Evolutionary conservation across 1,139 yeast genomes (phyloP).

Genomic region (Candida sp.): DNA sequence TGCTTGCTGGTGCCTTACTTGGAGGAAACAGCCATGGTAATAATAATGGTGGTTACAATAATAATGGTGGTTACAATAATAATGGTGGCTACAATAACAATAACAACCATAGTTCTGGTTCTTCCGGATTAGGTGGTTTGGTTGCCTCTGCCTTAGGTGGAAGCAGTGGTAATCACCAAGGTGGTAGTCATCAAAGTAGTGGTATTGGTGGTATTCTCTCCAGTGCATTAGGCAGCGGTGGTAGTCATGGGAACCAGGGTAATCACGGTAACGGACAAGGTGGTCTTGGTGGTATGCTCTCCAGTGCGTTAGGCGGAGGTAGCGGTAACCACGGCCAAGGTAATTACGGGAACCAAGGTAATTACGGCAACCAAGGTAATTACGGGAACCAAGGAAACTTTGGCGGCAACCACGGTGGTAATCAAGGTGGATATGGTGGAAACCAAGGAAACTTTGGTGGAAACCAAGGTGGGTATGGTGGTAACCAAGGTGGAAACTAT

Average conservation of each 20-base stretch:
- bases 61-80: neutral
- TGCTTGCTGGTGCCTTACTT: slow-evolving; percentile 1
- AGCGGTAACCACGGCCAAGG: slow-evolving; percentile 6
- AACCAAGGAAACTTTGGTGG: slow-evolving; percentile 7
- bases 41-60: neutral
- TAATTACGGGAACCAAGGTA: slow-evolving; percentile 2
- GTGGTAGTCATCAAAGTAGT: neutral
- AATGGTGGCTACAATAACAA: neutral
- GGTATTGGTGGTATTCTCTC: neutral
- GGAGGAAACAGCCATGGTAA: slow-evolving; percentile 1
- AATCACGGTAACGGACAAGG: slow-evolving; percentile 2
- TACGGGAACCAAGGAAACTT: slow-evolving; percentile 1
- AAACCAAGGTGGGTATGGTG: neutral
- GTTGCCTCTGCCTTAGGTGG: slow-evolving; percentile 2
- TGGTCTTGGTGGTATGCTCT: neutral
- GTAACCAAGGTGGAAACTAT: slow-evolving; percentile 6
- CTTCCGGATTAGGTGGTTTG: slow-evolving; percentile 1
- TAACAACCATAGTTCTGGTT: neutral
- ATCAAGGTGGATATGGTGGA: neutral
- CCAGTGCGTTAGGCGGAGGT: slow-evolving; percentile 3
- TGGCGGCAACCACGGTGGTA: slow-evolving; percentile 2
- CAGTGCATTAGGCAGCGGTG: slow-evolving; percentile 3
- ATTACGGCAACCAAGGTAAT: slow-evolving; percentile 5
- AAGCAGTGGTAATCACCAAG: neutral
- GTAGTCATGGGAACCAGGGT: slow-evolving; percentile 6